Percentiles rank a stretch among this genome's conserved stretches.
phyloP scores from a whole-genome alignment of 495 filamentous ascomycete species.

The Saxispiralis lemnorum region DNA sequence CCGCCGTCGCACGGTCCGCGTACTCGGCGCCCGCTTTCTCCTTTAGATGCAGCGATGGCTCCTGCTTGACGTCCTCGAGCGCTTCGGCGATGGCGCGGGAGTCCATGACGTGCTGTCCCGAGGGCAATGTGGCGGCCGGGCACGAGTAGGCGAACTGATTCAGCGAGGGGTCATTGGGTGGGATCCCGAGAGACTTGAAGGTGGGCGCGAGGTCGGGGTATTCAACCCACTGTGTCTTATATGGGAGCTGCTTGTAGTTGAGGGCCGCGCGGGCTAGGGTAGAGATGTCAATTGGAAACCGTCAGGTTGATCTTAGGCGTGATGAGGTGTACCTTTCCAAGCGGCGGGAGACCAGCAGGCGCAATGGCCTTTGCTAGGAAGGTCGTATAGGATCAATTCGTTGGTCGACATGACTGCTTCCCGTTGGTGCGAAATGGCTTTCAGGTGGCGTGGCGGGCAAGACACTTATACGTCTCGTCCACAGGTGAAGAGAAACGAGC shows the following conservation, averaged over 20 bases:
- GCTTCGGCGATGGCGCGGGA: conserved; percentile 31
- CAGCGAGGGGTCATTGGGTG: conserved; percentile 24
- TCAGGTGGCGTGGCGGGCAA: too few species aligned
- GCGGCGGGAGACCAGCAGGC: conserved; percentile 38
- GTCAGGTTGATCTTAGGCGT: too few species aligned
- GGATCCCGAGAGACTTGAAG: conserved; percentile 26
- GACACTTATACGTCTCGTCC: too few species aligned
- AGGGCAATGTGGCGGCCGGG: conserved; percentile 34
- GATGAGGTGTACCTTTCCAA: neutral
- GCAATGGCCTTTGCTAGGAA: conserved; percentile 28
- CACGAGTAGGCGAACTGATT: conserved; percentile 30
- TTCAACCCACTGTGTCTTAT: conserved; percentile 46
- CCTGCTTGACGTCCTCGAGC: conserved; percentile 35
- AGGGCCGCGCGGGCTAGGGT: conserved; percentile 32
- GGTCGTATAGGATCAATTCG: conserved; percentile 31
- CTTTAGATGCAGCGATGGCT: conserved; percentile 33
- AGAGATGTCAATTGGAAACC: too few species aligned
- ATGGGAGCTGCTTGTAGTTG: conserved; percentile 42
- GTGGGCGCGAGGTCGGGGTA: conserved; percentile 39
- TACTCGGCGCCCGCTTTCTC: conserved; percentile 17
- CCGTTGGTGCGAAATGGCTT: too few species aligned
- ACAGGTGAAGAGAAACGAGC: too few species aligned
- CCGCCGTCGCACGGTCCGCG: conserved; percentile 21
- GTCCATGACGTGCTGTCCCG: conserved; percentile 40
- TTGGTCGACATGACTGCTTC: neutral